phyloP scores from a whole-genome alignment of 2,329 filamentous ascomycete genomes.

The Nothopassalora personata region DNA sequence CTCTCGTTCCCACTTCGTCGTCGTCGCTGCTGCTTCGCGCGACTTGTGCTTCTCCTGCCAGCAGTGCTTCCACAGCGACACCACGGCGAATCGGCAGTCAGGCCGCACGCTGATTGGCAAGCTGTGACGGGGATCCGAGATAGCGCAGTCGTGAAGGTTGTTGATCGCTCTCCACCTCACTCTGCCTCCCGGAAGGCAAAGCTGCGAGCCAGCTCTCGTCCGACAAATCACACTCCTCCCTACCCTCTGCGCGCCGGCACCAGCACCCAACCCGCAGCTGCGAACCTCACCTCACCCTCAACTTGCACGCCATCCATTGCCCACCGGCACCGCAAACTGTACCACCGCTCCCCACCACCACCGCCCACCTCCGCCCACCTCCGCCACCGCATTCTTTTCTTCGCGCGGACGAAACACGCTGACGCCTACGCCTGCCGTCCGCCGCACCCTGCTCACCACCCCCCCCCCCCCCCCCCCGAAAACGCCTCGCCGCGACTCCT shows the following conservation, averaged over 20 bases:
- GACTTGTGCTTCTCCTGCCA: too few relatives aligned
- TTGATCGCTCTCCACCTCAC: not conserved
- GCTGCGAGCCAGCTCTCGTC: not conserved
- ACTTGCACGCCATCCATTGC: not conserved
- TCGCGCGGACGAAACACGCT: not conserved
- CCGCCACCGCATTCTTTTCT: not conserved
- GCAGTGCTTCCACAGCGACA: not conserved
- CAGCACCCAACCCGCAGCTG: conserved; percentile 2
- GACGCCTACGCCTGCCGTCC: not conserved
- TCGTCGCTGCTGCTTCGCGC: not conserved
- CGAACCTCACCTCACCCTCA: not conserved
- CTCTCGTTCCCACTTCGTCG: not conserved
- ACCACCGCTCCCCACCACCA: not conserved
- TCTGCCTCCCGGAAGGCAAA: not conserved
- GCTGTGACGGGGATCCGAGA: not conserved
- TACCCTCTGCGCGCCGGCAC: not conserved
- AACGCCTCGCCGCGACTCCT: not conserved
- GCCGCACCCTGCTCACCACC: not conserved
- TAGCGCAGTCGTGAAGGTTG: not conserved
- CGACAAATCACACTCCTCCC: conserved; percentile 3
- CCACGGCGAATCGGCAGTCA: not conserved
- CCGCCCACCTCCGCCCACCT: not conserved
- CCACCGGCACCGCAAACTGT: not conserved
- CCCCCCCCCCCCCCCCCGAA: too few relatives aligned
- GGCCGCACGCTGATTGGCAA: not conserved